Percentiles rank a stretch among this genome's conserved stretches.
Conservation (phyloP, 2,329 filamentous ascomycete species). For the Lachnellula subtilissima region DNA sequence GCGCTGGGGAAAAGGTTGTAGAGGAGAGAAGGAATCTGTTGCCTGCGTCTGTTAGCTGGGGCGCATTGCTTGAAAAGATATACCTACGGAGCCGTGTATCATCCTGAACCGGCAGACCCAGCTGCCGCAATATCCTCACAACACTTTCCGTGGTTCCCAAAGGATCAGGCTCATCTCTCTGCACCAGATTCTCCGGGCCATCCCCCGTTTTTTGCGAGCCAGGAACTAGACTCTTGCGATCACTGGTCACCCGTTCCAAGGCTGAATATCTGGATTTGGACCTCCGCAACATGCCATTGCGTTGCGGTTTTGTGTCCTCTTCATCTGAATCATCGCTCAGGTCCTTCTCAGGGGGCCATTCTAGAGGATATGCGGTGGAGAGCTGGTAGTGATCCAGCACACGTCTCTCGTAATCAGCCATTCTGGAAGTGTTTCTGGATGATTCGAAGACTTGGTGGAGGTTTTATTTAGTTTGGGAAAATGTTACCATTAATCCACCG, state of each 20-base stretch:
- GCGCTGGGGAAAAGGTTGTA: conserved; percentile 85
- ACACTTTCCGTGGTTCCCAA: conserved; percentile 86
- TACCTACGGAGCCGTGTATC: conserved; percentile 68
- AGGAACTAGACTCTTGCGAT: conserved; percentile 57
- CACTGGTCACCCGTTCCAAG: conserved; percentile 69
- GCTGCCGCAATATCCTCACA: conserved; percentile 68
- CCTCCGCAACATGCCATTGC: conserved; percentile 47
- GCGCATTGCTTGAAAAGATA: background rate
- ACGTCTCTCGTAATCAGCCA: conserved; percentile 69
- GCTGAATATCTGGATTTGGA: conserved; percentile 80
- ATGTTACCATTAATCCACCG: background rate
- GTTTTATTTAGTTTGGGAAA: background rate
- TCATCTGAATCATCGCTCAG: conserved; percentile 63
- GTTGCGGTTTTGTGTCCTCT: conserved; percentile 35
- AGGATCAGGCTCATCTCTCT: conserved; percentile 89
- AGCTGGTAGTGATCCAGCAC: conserved; percentile 90
- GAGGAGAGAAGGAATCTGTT: conserved; percentile 95
- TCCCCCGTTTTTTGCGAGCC: conserved; percentile 64
- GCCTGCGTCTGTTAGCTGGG: conserved; percentile 42
- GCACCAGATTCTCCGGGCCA: conserved; percentile 71
- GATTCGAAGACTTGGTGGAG: background rate
- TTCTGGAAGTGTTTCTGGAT: conserved; percentile 26
- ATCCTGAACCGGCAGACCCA: conserved; percentile 78
- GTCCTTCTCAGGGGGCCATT: conserved; percentile 84
- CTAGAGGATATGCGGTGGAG: conserved; percentile 67